These are phyloP conservation scores for Ogataea parapolymorpha DNA, from an alignment of 805 yeast genomes.

Conservation along the genomic window DNA sequence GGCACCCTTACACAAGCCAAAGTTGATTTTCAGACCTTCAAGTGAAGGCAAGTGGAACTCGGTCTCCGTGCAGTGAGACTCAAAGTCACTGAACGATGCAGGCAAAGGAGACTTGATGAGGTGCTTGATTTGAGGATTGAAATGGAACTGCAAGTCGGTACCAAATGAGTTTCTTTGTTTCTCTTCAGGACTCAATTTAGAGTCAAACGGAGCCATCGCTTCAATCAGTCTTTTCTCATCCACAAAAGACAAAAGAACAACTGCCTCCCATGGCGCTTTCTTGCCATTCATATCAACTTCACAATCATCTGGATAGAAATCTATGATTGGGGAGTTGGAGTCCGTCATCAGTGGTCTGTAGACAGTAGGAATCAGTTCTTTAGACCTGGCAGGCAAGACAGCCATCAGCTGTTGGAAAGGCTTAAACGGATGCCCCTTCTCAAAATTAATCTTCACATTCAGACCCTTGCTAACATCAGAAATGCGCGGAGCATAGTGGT, in stretches of 20 bases:
- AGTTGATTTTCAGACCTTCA: constrained; percentile 37
- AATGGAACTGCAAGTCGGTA: constrained; percentile 58
- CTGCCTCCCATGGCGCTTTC: constrained; percentile 97
- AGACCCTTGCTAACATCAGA: constrained; percentile 80
- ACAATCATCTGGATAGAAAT: constrained; percentile 87
- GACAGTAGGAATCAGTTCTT: constrained; percentile 67
- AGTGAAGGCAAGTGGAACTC: constrained; percentile 50
- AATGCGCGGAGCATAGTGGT: constrained; percentile 92
- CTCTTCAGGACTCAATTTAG: constrained; percentile 66
- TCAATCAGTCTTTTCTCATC: constrained; percentile 72
- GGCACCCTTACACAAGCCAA: constrained; percentile 66
- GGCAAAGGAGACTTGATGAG: constrained; percentile 74
- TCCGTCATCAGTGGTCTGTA: constrained; percentile 85
- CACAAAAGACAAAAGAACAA: constrained; percentile 86
- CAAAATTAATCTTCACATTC: constrained; percentile 58
- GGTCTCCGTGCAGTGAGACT: constrained; percentile 72
- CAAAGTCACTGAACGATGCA: constrained; percentile 71
- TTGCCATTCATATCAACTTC: constrained; percentile 91
- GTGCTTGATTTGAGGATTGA: constrained; percentile 70
- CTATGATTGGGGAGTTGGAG: constrained; percentile 78
- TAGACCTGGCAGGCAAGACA: constrained; percentile 91
- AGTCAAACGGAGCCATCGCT: constrained; percentile 67
- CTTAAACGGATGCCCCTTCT: constrained; percentile 71
- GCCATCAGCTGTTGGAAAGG: constrained; percentile 98
- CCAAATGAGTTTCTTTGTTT: constrained; percentile 73